Percentiles rank a stretch among this genome's conserved stretches.
phyloP scores from a whole-genome alignment of 1,139 yeast genomes.

The Zygosaccharomyces pseudobailii region DNA sequence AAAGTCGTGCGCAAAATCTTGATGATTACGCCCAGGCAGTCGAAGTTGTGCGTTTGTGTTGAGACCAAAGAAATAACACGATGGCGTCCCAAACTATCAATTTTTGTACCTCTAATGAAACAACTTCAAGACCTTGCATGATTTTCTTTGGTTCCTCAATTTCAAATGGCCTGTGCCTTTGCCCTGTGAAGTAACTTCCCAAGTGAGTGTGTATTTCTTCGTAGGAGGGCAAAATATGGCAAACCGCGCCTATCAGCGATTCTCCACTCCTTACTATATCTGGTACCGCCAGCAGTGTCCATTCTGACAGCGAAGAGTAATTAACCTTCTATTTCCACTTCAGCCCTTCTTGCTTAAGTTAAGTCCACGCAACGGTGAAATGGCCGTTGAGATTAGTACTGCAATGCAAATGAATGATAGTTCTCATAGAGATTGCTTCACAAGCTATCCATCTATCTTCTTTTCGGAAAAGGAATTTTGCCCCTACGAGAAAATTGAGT shows the following conservation, averaged over 20 bases:
- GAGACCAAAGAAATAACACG: neutral
- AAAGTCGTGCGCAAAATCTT: neutral
- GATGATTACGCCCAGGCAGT: conserved; percentile 1
- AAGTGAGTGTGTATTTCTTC: neutral
- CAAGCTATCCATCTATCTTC: conserved; percentile 3
- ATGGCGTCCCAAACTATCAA: neutral
- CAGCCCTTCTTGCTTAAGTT: conserved; percentile 10
- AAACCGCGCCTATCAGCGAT: conserved; percentile 6
- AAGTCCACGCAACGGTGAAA: conserved; percentile 6
- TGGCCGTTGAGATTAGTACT: conserved; percentile 1
- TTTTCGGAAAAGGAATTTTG: conserved; percentile 1
- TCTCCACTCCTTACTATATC: conserved; percentile 2
- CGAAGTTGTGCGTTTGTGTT: neutral
- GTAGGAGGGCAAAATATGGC: conserved; percentile 2
- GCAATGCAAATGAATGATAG: neutral
- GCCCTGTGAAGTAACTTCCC: neutral
- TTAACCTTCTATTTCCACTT: conserved; percentile 9
- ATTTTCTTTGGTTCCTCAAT: conserved; percentile 6
- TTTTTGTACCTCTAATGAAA: conserved; percentile 29
- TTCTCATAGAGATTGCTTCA: conserved; percentile 1
- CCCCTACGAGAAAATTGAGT: neutral
- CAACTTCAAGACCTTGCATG: conserved; percentile 8
- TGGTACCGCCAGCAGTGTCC: conserved; percentile 8
- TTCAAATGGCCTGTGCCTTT: neutral
- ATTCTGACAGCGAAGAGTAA: conserved; percentile 13